phyloP scores from a whole-genome alignment of 345 rosid species.

The Murraya koenigii region DNA sequence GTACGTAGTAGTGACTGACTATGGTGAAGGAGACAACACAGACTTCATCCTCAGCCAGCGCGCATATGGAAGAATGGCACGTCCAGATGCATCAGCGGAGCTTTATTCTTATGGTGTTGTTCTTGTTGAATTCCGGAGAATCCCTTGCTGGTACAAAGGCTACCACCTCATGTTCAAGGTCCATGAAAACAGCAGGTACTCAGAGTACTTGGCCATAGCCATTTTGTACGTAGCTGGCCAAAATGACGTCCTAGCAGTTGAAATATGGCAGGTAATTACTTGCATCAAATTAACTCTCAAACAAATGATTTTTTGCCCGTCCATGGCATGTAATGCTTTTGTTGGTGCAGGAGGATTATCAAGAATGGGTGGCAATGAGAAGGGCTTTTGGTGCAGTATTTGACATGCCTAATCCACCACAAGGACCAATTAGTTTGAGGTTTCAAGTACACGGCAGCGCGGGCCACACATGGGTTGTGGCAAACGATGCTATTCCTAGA shows the following conservation, averaged over 20 bases:
- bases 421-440: conserved; percentile 46
- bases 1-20: conserved; percentile 73
- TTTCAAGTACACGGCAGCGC: conserved; percentile 46
- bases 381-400: conserved; percentile 71
- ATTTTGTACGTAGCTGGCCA: conserved; percentile 52
- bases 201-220: conserved; percentile 61
- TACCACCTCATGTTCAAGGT: conserved; percentile 55
- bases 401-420: conserved; percentile 60
- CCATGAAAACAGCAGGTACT: conserved; percentile 63
- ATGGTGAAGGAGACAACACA: conserved; percentile 70
- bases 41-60: conserved; percentile 79
- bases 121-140: conserved; percentile 61
- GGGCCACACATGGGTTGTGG: conserved; percentile 53
- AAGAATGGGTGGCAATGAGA: conserved; percentile 71
- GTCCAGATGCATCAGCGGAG: conserved; percentile 30
- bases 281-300: too few species aligned
- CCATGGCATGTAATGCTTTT: too few species aligned
- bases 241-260: conserved; percentile 55
- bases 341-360: conserved; percentile 47
- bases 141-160: conserved; percentile 54
- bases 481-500: conserved; percentile 46
- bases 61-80: conserved; percentile 58
- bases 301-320: too few species aligned
- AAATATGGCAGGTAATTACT: conserved; percentile 56
- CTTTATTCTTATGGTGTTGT: conserved; percentile 75